Conservation (phyloP, 2,329 filamentous ascomycete species). For the Leptosphaerulina australis region DNA sequence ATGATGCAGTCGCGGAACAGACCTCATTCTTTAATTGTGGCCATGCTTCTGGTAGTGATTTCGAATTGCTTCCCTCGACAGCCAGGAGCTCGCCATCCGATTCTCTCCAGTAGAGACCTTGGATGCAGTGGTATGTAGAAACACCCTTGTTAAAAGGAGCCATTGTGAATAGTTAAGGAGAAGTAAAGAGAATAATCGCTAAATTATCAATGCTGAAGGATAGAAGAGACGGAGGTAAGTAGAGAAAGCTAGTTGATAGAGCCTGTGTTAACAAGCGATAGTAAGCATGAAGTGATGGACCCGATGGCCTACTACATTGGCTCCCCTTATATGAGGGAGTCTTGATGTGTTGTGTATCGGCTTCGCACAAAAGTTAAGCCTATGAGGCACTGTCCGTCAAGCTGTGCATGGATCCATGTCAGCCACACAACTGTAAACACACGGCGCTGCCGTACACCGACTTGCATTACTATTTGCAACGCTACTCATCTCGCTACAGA, state of each 20-base stretch:
- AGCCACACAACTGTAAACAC: slow-evolving; percentile 22
- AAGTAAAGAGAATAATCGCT: slow-evolving; percentile 10
- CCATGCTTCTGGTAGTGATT: slow-evolving; percentile 28
- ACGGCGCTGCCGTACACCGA: slow-evolving; percentile 23
- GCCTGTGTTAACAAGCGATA: slow-evolving; percentile 13
- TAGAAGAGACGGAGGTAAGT: slow-evolving; percentile 6
- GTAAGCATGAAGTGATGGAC: slow-evolving; percentile 15
- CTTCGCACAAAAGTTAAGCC: slow-evolving; percentile 18
- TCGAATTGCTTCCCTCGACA: slow-evolving; percentile 34
- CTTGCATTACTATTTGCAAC: slow-evolving; percentile 23
- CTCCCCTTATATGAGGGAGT: slow-evolving; percentile 27
- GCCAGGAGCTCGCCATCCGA: slow-evolving; percentile 31
- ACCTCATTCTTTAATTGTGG: slow-evolving; percentile 27
- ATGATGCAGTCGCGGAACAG: slow-evolving; percentile 21
- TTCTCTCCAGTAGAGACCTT: slow-evolving; percentile 39
- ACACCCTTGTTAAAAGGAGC: slow-evolving; percentile 39
- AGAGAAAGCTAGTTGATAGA: slow-evolving; percentile 7
- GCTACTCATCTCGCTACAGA: slow-evolving; percentile 27
- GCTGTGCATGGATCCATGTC: slow-evolving; percentile 27
- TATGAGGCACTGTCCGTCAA: slow-evolving; percentile 19
- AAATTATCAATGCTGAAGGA: slow-evolving; percentile 12
- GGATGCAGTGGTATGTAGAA: slow-evolving; percentile 37
- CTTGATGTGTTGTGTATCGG: slow-evolving; percentile 20
- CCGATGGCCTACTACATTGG: background rate
- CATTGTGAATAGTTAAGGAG: slow-evolving; percentile 26